Evolutionary conservation across 2,329 filamentous ascomycete species (phyloP).

Genomic region (Microascus cirrosus): DNA sequence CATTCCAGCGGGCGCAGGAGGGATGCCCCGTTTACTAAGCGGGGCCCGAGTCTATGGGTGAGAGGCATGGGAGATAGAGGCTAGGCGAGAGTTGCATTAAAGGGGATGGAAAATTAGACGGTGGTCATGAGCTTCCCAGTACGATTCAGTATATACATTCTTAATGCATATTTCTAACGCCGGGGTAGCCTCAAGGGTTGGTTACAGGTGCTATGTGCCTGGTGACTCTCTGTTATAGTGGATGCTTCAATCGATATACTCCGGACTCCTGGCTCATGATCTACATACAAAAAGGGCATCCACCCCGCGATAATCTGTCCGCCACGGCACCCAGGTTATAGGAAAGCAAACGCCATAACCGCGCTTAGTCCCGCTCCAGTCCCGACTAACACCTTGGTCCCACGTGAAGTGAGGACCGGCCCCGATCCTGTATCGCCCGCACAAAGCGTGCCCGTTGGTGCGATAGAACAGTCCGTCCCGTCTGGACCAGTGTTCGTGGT

Average conservation of each 20-base stretch:
- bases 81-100: neutral
- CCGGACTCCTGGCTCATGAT: neutral
- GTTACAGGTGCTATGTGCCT: no score
- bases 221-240: no score
- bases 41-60: neutral
- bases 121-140: neutral
- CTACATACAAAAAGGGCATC: neutral
- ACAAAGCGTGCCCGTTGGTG: neutral
- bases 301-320: no score
- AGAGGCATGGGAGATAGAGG: neutral
- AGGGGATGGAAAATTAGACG: neutral
- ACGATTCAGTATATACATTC: neutral
- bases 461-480: neutral
- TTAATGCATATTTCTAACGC: neutral
- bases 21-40: conserved; percentile 38
- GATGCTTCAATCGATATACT: neutral
- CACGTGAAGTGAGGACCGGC: neutral
- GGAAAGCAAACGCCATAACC: neutral
- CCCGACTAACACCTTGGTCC: neutral
- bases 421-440: no score
- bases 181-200: no score
- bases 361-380: neutral
- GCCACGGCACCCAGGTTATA: neutral
- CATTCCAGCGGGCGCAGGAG: conserved; percentile 56
- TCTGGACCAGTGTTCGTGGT: neutral